phyloP scores from a whole-genome alignment of 2,329 filamentous ascomycete genomes.

The Xylariaceae sp. region DNA sequence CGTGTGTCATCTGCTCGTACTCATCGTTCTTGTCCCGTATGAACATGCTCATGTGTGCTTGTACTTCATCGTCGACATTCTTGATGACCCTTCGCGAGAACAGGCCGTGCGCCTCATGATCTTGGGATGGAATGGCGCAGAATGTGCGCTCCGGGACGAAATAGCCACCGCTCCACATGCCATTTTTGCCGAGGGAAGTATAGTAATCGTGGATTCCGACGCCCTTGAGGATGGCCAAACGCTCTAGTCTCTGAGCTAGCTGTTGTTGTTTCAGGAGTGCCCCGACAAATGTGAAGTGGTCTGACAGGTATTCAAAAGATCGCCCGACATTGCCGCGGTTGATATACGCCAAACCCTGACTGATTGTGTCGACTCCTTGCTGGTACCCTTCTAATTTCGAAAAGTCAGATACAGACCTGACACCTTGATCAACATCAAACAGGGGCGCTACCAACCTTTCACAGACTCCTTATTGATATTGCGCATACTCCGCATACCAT shows the following conservation, averaged over 20 bases:
- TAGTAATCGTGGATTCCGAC: conserved; percentile 72
- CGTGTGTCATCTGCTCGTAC: conserved; percentile 58
- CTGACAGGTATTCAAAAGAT: conserved; percentile 71
- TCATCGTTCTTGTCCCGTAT: conserved; percentile 54
- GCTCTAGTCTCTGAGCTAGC: conserved; percentile 59
- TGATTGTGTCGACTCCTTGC: conserved; percentile 43
- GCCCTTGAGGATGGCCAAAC: conserved; percentile 54
- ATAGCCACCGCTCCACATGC: conserved; percentile 55
- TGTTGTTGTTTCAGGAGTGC: conserved; percentile 70
- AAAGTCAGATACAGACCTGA: neutral
- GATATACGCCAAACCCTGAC: conserved; percentile 51
- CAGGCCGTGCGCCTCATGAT: conserved; percentile 36
- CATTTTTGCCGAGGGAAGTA: conserved; percentile 67
- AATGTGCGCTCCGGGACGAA: conserved; percentile 69
- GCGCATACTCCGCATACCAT: conserved; percentile 41
- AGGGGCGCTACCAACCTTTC: conserved; percentile 21
- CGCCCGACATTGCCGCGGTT: conserved; percentile 56
- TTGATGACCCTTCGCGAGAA: conserved; percentile 57
- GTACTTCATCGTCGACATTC: conserved; percentile 62
- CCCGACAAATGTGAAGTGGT: conserved; percentile 81
- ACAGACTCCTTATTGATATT: conserved; percentile 44
- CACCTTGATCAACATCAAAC: neutral
- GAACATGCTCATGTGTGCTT: conserved; percentile 66
- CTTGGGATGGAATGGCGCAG: conserved; percentile 60
- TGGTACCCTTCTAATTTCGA: conserved; percentile 41